phyloP scores from a whole-genome alignment of 1,284 basidiomycete species.

The Trichosporon sp. region DNA sequence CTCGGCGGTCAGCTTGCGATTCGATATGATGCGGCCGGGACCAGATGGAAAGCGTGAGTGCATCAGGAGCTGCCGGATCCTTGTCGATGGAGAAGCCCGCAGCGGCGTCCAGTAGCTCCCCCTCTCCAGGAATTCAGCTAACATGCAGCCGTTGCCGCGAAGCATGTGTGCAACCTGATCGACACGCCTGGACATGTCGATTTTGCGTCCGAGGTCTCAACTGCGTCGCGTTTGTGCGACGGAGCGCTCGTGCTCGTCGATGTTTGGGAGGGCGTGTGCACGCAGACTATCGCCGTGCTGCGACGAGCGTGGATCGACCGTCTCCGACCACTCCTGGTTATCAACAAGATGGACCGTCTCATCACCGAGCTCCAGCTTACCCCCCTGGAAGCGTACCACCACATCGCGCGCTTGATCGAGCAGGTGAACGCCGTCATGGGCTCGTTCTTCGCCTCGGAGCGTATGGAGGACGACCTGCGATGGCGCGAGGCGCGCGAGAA shows the following conservation, averaged over 20 bases:
- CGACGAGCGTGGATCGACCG: conserved; percentile 93
- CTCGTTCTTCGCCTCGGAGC: conserved; percentile 87
- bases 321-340: conserved; percentile 86
- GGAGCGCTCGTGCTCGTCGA: conserved; percentile 97
- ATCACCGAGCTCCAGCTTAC: conserved; percentile 91
- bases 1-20: conserved; percentile 82
- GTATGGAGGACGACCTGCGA: conserved; percentile 95
- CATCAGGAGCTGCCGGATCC: not conserved
- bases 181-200: conserved; percentile 99
- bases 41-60: conserved; percentile 40
- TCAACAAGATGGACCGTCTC: conserved; percentile 96
- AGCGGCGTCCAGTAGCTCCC: not conserved
- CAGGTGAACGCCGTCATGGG: conserved; percentile 99
- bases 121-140: not conserved
- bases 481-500: conserved; percentile 91
- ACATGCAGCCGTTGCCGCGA: conserved; percentile 39
- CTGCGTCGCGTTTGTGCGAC: conserved; percentile 89
- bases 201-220: conserved; percentile 95
- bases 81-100: too few relatives aligned
- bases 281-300: conserved; percentile 95
- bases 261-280: conserved; percentile 97
- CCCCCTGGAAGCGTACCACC: conserved; percentile 91
- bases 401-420: conserved; percentile 88
- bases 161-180: conserved; percentile 74
- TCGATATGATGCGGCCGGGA: conserved; percentile 67